Evolutionary conservation across 805 yeast species (phyloP), one percentile per base, ranked within the genome.

Genomic region (Candida silvicultrix): DNA sequence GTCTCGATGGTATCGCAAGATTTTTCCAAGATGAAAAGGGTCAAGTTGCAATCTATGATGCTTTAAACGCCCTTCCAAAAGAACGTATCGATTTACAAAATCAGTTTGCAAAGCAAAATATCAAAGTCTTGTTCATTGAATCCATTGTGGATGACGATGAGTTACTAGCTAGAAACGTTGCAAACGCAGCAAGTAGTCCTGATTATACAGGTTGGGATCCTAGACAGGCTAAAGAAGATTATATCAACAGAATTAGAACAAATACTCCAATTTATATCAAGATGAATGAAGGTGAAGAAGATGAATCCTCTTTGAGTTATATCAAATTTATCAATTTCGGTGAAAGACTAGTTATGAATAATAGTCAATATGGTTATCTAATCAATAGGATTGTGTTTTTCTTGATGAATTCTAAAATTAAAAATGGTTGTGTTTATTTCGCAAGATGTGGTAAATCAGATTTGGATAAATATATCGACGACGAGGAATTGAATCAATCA

Each of bases 1-100:
- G 95, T 55, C 63, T 85, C 35, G 67, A 67, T 41, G 97, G 89
- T 60, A 81, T 92, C 63, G 60, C 76, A 45, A 68, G 71, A 21
- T 89, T 86, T 57, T 89, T 88, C 64, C 76, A 78, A 51, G 75
- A 76, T 25, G 88, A 83, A 50, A 80, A 79, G 58, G 98, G 98
- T 11, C 99, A 94, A 67, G 88, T 94, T 29, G 99, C 96, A 5
- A 87, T 94, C 20, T 94, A 87, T 65, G 99, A 94, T 65, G 98
- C 98, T 0, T 85, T 94, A 43, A 94, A 94, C 62, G 96, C 94
- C 6, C 68, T 84, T 41, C 78, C 83, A 19, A 72, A 74, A 43
- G 85, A 83, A 53, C 74, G 99, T 54, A 56, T 71, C 8, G 76
- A 74, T 28, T 65, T 92, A 35, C 76, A 75, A 23, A 71, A 73